These are phyloP conservation scores for Nemania sp. DNA, from an alignment of 2,329 filamentous ascomycete species.

Conservation along the genomic window DNA sequence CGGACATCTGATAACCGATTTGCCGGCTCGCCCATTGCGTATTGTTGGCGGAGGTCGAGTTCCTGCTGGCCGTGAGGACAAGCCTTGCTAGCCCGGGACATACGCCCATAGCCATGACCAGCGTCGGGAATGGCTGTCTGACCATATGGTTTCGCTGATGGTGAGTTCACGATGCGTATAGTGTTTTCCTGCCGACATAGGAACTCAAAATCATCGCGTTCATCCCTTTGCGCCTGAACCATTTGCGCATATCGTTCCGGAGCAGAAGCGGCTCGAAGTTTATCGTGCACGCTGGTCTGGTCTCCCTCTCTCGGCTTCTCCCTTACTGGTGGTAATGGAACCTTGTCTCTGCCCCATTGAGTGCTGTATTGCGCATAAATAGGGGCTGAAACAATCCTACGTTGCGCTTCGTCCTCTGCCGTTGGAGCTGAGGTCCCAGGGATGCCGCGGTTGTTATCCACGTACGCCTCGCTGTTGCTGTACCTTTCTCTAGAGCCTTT, in stretches of 20 bases:
- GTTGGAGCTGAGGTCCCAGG: conserved; percentile 20
- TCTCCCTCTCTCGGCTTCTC: conserved; percentile 41
- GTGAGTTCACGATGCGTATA: conserved; percentile 59
- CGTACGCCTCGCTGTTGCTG: not conserved
- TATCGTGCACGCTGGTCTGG: conserved; percentile 34
- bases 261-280: conserved; percentile 51
- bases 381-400: conserved; percentile 56
- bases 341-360: conserved; percentile 41
- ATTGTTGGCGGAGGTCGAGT: conserved; percentile 34
- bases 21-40: conserved; percentile 30
- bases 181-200: conserved; percentile 53
- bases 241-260: conserved; percentile 37
- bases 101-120: conserved; percentile 49
- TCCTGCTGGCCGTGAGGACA: conserved; percentile 19
- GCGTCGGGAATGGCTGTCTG: conserved; percentile 42
- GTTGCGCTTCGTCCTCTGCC: conserved; percentile 41
- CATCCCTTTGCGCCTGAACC: conserved; percentile 28
- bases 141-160: conserved; percentile 41
- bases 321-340: conserved; percentile 53
- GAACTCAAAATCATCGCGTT: conserved; percentile 48
- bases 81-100: conserved; percentile 22
- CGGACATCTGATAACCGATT: conserved; percentile 24
- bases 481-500: conserved; percentile 18
- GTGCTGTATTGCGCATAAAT: conserved; percentile 47
- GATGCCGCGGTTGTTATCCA: conserved; percentile 21